Base-by-base conservation (phyloP, 345 rosid genomes). In the Ailanthus altissimus region DNA sequence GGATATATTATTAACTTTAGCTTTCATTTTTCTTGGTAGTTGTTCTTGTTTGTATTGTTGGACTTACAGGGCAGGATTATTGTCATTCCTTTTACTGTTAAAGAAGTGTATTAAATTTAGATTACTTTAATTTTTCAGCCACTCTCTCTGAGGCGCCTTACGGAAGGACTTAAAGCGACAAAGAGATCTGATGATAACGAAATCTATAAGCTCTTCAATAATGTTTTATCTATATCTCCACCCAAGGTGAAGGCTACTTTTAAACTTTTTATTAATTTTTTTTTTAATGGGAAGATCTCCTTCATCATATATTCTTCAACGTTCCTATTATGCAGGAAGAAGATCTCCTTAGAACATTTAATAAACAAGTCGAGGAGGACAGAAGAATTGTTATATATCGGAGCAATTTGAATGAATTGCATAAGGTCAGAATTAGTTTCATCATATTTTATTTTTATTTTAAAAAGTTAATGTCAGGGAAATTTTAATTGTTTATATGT, bases 351-450 rank as follows among this genome's bases (percentile, higher is more conserved):
- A 81, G 75, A 74, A 85, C 84, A 72, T 96, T 96, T 82, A 88
- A 91, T 79, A 92, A 96, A 85, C 99, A 93, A 80, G 84, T 96
- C 73, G 97, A 90, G 77, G 99, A 92, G 74, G 99, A 96, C 82
- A 88, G 94, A 84, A 92, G 78, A 83, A 88, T 93, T 67, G 90
- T 93, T 78, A 88, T 88, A 85, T 88, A 91, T 47, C 81, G 99
- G 80, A 92, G 94, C 87, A 97, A 94, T 86, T 66, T 92, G 58
- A 89, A 83, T 76, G 98, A 97, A 82, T 81, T 97, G 42, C 90
- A 91, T 45, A 89, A 88, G 98, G 99, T 97, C 38, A 63, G 59
- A 68, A 25, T 78, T 75, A 23, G 57, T 3, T 62, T 25, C 8
- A 21, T 42, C 26, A 58, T 32, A 32, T 32, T 32, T 32, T 32